Evolutionary conservation across 345 rosid species (phyloP).

Genomic region (Salix udensis): DNA sequence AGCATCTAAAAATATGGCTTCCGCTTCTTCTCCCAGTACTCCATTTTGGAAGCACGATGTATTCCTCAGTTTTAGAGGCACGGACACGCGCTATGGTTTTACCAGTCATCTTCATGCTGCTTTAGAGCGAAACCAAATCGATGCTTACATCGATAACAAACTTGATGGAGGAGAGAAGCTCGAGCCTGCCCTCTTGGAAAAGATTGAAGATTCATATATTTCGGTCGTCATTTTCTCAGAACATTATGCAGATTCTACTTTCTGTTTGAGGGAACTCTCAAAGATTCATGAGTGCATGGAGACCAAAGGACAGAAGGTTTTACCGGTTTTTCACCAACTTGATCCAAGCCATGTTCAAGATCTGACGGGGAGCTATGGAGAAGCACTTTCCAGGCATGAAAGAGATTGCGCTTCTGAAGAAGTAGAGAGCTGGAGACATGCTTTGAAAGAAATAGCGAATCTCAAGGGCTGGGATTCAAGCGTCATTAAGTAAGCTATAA

Average conservation of each 20-base stretch:
- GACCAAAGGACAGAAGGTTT: background rate
- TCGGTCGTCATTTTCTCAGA: background rate
- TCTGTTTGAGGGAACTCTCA: background rate
- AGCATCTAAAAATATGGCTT: background rate
- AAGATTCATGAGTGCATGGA: background rate
- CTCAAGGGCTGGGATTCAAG: background rate
- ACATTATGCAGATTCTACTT: background rate
- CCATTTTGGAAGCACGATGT: background rate
- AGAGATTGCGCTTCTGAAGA: background rate
- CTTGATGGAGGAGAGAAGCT: constrained; percentile 8
- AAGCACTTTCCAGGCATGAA: background rate
- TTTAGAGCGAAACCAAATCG: background rate
- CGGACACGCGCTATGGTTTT: background rate
- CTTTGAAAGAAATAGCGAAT: background rate
- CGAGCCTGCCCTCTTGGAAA: background rate
- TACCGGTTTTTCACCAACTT: background rate
- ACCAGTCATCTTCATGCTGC: background rate
- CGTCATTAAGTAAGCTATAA: background rate
- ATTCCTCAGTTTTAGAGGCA: constrained; percentile 3
- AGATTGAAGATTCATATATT: background rate
- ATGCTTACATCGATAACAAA: background rate
- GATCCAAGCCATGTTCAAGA: background rate
- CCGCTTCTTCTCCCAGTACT: background rate
- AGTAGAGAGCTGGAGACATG: background rate
- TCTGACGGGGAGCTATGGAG: background rate